phyloP scores from a whole-genome alignment of 148 eudicot genomes.

The Talinum fruticosum region DNA sequence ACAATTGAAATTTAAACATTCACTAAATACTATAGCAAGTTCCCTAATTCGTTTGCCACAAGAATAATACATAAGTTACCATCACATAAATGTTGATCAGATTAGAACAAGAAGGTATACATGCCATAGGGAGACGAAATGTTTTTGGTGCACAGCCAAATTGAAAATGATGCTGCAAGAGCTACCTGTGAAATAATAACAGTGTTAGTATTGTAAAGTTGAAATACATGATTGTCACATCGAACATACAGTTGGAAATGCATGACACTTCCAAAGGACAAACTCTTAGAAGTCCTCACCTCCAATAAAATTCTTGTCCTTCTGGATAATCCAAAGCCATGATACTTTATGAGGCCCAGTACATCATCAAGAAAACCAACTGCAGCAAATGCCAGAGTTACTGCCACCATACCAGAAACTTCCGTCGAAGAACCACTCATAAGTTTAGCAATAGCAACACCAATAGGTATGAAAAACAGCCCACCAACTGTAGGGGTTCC shows the following conservation, averaged over 20 bases:
- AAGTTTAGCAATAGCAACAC: slow-evolving; percentile 64
- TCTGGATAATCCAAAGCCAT: slow-evolving; percentile 44
- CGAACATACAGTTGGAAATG: not conserved
- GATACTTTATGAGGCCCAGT: slow-evolving; percentile 46
- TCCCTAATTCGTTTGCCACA: slow-evolving; percentile 23
- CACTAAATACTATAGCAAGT: not conserved
- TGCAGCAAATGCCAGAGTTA: slow-evolving; percentile 70
- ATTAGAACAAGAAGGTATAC: slow-evolving; percentile 77
- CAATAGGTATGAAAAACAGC: slow-evolving; percentile 74
- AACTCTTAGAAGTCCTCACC: slow-evolving; percentile 41
- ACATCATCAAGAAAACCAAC: slow-evolving; percentile 82
- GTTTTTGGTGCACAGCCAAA: slow-evolving; percentile 60
- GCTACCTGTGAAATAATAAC: slow-evolving; percentile 49
- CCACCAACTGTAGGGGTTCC: slow-evolving; percentile 92
- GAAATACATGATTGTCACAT: not conserved
- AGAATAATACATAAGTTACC: slow-evolving; percentile 53
- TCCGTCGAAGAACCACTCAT: slow-evolving; percentile 65
- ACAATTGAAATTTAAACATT: not conserved
- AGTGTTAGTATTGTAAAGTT: slow-evolving; percentile 15
- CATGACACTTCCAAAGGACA: not conserved
- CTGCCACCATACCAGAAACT: slow-evolving; percentile 56
- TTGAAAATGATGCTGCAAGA: slow-evolving; percentile 63
- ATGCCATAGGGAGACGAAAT: slow-evolving; percentile 88
- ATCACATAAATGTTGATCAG: slow-evolving; percentile 46
- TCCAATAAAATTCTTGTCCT: slow-evolving; percentile 56